Evolutionary conservation across 1,284 basidiomycete species (phyloP).

Genomic region (Marasmius fiardii): DNA sequence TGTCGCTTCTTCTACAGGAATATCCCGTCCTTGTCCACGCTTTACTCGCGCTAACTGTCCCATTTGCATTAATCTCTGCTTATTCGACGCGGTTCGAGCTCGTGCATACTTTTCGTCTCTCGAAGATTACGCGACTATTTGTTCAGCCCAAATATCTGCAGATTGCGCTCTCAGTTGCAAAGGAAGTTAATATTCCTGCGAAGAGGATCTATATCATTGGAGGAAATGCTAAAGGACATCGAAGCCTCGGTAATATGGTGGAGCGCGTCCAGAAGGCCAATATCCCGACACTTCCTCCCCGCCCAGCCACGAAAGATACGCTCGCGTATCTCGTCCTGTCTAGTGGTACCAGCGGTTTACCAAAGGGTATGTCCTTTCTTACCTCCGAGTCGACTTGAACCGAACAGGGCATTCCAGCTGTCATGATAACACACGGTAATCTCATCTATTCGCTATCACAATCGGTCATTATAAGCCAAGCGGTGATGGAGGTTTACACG

Average conservation of each 20-base stretch:
- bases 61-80: constrained; percentile 60
- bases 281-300: constrained; percentile 38
- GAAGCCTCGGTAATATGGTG: constrained; percentile 10
- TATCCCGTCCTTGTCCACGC: constrained; percentile 58
- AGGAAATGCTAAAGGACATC: constrained; percentile 8
- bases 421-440: constrained; percentile 77
- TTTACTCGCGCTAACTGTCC: constrained; percentile 52
- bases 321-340: constrained; percentile 74
- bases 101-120: constrained; percentile 49
- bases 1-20: too few species aligned
- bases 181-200: constrained; percentile 45
- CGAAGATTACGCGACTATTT: constrained; percentile 58
- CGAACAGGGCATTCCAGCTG: constrained; percentile 36
- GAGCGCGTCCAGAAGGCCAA: constrained; percentile 34
- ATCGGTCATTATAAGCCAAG: constrained; percentile 26
- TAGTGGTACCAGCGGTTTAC: constrained; percentile 73
- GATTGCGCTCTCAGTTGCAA: constrained; percentile 46
- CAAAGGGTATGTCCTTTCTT: constrained; percentile 52
- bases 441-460: constrained; percentile 50
- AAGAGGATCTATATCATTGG: constrained; percentile 10
- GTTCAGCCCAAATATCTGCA: constrained; percentile 52
- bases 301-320: constrained; percentile 49
- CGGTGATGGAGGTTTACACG: constrained; percentile 25
- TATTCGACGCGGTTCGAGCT: constrained; percentile 69
- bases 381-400: not conserved